These are phyloP conservation scores for Acer saccharum DNA, from an alignment of 345 rosid genomes.

Conservation along the genomic window DNA sequence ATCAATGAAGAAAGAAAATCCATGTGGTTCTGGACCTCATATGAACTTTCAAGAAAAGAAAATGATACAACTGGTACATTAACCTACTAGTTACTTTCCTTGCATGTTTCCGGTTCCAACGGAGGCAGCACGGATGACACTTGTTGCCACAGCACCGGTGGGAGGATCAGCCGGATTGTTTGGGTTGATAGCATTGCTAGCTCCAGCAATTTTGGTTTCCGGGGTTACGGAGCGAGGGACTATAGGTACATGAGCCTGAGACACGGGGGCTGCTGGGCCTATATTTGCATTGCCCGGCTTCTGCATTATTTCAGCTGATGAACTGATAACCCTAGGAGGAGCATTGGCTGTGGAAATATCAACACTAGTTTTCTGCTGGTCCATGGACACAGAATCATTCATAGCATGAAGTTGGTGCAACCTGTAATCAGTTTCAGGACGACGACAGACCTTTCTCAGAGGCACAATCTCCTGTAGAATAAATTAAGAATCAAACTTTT, in stretches of 20 bases:
- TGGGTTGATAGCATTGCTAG: constrained; percentile 3
- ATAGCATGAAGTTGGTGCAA: constrained; percentile 89
- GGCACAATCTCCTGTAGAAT: constrained; percentile 93
- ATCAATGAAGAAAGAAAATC: not conserved
- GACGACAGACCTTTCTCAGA: constrained; percentile 85
- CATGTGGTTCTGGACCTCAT: not conserved
- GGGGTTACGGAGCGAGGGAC: constrained; percentile 1
- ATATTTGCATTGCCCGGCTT: constrained; percentile 35
- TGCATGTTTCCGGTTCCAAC: constrained; percentile 17
- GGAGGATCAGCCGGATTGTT: constrained; percentile 20
- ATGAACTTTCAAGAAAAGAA: not conserved
- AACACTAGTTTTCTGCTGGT: constrained; percentile 36
- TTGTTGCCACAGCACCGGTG: constrained; percentile 10
- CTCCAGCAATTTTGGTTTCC: constrained; percentile 22
- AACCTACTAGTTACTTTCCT: constrained; percentile 10
- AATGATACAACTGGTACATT: not conserved
- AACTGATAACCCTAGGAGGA: constrained; percentile 21
- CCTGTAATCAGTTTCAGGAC: constrained; percentile 99
- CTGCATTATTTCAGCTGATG: constrained; percentile 33
- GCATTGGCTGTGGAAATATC: constrained; percentile 28
- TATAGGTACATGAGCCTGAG: constrained; percentile 20
- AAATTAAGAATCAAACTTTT: not conserved
- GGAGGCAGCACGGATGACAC: constrained; percentile 1
- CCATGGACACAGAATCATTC: constrained; percentile 38
- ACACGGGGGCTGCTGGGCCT: not conserved